Evolutionary conservation across 1,139 yeast species (phyloP), one percentile per base, ranked within the genome.

Genomic region (Zygoascus hellenicus): DNA sequence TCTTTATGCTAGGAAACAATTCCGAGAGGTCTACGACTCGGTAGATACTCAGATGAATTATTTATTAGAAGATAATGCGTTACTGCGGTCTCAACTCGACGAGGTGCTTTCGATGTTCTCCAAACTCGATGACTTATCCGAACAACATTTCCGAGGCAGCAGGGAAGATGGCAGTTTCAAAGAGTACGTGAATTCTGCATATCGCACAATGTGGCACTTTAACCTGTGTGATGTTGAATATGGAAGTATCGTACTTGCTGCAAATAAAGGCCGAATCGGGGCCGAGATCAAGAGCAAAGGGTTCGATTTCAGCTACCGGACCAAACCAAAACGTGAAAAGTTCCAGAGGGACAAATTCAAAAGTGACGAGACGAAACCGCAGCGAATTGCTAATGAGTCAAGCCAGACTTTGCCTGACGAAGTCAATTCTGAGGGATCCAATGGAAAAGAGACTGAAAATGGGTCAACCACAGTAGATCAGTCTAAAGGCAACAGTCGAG

Each of bases 181-280:
- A 22, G 86, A 80, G 55, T 67, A 76, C 45, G 77, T 80, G 56
- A 77, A 77, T 58, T 70, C 77, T 14, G 80, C 87, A 1, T 83
- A 80, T 62, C 81, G 81, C 56, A 81, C 82, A 59, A 72, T 81
- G 53, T 84, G 94, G 94, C 88, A 84, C 61, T 82, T 81, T 60
- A 83, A 83, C 58, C 65, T 84, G 45, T 79, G 89, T 58, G 92
- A 83, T 60, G 67, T 70, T n/a, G 64, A 68, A 16, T 66, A 68
- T 43, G 82, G 82, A 2, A 56, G 67, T 13, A 58, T 75, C 33
- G 57, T 72, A 14, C 56, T 78, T 38, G 63, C 64, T 33, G 60
- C 72, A 16, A 60, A 59, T n/a, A 67, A 72, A 42, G 76, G 78
- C 2, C 60, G 63, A 33, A 61, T 77, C 36, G 64, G 68, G 15